Evolutionary conservation across 345 rosid species (phyloP), one percentile per base, ranked within the genome.

Genomic region (Bruguiera sexangula): DNA sequence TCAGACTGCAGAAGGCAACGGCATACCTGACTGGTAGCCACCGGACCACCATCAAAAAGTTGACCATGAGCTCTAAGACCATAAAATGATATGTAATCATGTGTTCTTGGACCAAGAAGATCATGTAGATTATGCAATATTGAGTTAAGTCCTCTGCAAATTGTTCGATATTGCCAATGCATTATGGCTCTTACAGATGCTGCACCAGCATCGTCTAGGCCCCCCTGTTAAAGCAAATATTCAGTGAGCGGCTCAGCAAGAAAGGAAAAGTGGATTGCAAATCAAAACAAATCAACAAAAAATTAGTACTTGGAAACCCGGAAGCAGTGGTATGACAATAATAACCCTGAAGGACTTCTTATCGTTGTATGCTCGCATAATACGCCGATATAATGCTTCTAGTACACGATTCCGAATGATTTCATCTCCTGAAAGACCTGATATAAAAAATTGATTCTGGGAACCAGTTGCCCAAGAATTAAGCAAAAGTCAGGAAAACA

Each of bases 121-220:
- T 87, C 82, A 76, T 72, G 75, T 71, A 96, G 95, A 71, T 88
- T 88, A 71, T 90, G 88, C 80, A 96, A 81, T 80, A 96, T 89
- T 22, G 99, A 96, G 81, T 82, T 82, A 24, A 83, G 96, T 79
- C 98, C 98, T 81, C 97, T 83, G 86, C 86, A 86, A 70, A 96
- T 90, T 77, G 99, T 96, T 77, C 98, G 87, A 81, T 92, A 85
- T 82, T 96, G 99, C 98, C 98, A 96, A 75, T 96, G 98, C 97
- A 96, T 89, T 79, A 92, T 92, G 73, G 99, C 98, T 90, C 98
- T 90, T 30, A 96, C 96, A 78, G 98, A 88, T 66, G 99, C 98
- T 9, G 98, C 97, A 65, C 98, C 98, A 70, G 87, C 80, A 84
- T 92, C 99, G 67, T 96, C 98, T 80, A 92, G 68, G 68, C 99